A percentile compares a stretch with the other conserved stretches of the same genome.
Evolutionary conservation across 768 basidiomycete species (phyloP).

Genomic region (Tylopilus felleus): DNA sequence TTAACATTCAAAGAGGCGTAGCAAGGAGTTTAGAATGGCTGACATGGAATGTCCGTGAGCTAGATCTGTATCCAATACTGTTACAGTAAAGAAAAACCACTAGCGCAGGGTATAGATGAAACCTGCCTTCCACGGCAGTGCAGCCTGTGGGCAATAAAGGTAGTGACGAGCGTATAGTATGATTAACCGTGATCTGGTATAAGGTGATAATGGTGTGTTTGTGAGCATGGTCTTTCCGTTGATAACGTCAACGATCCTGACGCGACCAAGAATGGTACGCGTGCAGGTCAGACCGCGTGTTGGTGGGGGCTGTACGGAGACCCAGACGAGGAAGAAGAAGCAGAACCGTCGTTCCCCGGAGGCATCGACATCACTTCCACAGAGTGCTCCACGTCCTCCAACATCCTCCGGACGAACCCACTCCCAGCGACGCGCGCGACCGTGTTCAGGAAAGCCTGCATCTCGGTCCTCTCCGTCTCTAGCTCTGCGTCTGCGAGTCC

Average conservation of each 20-base stretch:
- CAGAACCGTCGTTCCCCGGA: neutral
- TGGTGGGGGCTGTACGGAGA: neutral
- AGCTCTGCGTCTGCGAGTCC: slow-evolving; percentile 28
- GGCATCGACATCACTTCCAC: slow-evolving; percentile 15
- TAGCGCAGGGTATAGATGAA: too few relatives aligned
- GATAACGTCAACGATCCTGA: neutral
- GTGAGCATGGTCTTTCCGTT: neutral
- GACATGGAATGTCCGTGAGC: neutral
- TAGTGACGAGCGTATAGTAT: neutral
- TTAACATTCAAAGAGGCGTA: neutral
- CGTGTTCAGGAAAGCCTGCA: slow-evolving; percentile 25
- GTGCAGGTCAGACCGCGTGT: neutral
- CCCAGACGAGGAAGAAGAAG: slow-evolving; percentile 2
- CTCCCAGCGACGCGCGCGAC: slow-evolving; percentile 25
- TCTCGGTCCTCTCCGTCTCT: slow-evolving; percentile 17
- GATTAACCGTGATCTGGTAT: neutral
- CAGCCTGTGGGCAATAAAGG: neutral
- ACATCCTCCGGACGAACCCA: slow-evolving; percentile 27
- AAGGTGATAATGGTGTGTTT: neutral
- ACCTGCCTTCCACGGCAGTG: neutral
- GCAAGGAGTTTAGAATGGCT: neutral
- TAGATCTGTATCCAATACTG: neutral
- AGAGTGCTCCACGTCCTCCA: slow-evolving; percentile 17
- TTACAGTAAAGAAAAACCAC: neutral
- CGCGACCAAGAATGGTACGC: neutral